These are phyloP conservation scores for Craspedostauros australis DNA, from an alignment of 108 stramenopile species.

Conservation along the genomic window DNA sequence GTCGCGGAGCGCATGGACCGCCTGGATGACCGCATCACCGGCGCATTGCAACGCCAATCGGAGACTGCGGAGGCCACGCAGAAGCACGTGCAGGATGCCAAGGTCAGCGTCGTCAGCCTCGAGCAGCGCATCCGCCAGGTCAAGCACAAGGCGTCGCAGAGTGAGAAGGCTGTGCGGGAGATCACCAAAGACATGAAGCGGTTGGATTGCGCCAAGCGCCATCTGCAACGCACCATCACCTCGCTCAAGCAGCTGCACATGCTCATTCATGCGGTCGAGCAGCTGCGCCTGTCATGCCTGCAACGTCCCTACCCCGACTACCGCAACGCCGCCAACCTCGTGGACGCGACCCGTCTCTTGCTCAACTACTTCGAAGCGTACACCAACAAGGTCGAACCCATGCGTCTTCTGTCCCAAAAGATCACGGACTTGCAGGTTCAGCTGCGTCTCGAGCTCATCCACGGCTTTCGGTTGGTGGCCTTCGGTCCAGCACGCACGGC, in stretches of 20 bases:
- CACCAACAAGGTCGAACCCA: slow-evolving; percentile 53
- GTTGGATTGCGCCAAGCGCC: slow-evolving; percentile 93
- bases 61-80: slow-evolving; percentile 51
- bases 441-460: slow-evolving; percentile 50
- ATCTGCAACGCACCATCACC: slow-evolving; percentile 94
- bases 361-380: slow-evolving; percentile 79
- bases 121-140: slow-evolving; percentile 55
- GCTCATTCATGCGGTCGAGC: slow-evolving; percentile 93
- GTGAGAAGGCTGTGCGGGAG: slow-evolving; percentile 69
- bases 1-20: slow-evolving; percentile 54
- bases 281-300: slow-evolving; percentile 68
- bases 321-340: slow-evolving; percentile 80
- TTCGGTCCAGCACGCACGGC: slow-evolving; percentile 39
- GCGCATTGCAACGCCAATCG: slow-evolving; percentile 68
- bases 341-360: slow-evolving; percentile 89
- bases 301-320: slow-evolving; percentile 65
- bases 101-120: slow-evolving; percentile 45
- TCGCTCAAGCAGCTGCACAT: slow-evolving; percentile 97
- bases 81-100: slow-evolving; percentile 62
- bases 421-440: slow-evolving; percentile 49
- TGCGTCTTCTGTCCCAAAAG: slow-evolving; percentile 52
- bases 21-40: slow-evolving; percentile 70
- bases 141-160: slow-evolving; percentile 61
- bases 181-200: slow-evolving; percentile 94
- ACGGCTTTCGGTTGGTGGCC: slow-evolving; percentile 55